phyloP scores from a whole-genome alignment of 2,329 filamentous ascomycete species.

The Paracoccidioides brasiliensis region DNA sequence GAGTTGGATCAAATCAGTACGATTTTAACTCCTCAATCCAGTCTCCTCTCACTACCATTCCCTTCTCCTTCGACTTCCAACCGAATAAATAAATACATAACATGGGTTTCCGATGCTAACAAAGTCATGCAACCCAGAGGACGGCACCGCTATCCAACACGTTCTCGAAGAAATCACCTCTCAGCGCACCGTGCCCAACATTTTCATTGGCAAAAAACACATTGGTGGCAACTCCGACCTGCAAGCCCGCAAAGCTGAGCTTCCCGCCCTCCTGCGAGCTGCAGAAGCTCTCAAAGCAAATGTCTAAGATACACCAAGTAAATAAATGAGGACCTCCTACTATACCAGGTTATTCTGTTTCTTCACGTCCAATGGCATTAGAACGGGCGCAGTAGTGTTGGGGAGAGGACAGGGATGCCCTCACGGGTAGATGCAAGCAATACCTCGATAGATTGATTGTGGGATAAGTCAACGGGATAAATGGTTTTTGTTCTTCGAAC shows the following conservation, averaged over 20 bases:
- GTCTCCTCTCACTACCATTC: not conserved
- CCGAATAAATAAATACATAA: not conserved
- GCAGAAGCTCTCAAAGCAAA: slow-evolving; percentile 45
- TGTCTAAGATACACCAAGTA: slow-evolving; percentile 8
- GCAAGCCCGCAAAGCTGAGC: slow-evolving; percentile 50
- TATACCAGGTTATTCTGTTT: not conserved
- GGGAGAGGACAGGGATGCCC: not conserved
- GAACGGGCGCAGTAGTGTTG: not conserved
- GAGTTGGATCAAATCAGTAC: slow-evolving; percentile 78
- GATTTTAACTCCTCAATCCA: slow-evolving; percentile 22
- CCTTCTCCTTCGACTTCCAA: not conserved
- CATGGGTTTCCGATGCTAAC: slow-evolving; percentile 6
- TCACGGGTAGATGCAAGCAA: not conserved
- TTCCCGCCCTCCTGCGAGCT: slow-evolving; percentile 51
- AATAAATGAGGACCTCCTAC: not conserved
- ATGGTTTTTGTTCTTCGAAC: not conserved
- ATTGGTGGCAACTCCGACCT: slow-evolving; percentile 94
- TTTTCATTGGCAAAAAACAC: slow-evolving; percentile 82
- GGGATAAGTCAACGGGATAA: not conserved
- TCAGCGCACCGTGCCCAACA: slow-evolving; percentile 88
- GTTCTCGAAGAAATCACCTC: slow-evolving; percentile 66
- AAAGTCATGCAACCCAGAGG: slow-evolving; percentile 41
- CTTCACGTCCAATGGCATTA: not conserved
- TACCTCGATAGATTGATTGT: not conserved
- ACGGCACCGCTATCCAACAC: slow-evolving; percentile 69